Evolutionary conservation across 116 monocot species (phyloP).

Genomic region (Phalaenopsis hybrid): DNA sequence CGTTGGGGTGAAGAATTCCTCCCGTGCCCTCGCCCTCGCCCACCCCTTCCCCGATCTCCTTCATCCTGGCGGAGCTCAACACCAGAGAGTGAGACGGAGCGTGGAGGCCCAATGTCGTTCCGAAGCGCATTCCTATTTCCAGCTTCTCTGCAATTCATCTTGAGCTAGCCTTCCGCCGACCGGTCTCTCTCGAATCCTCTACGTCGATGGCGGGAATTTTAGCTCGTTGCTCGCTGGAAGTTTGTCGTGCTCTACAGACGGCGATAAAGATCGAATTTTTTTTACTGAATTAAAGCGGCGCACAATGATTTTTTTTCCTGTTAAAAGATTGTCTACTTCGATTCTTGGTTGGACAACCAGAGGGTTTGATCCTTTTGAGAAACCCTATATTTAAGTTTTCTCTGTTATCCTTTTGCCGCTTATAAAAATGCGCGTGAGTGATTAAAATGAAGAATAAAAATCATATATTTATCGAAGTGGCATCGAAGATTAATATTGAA

Average conservation of each 20-base stretch:
- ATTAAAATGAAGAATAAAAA: not conserved
- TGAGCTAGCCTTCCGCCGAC: no score
- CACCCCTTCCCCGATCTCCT: no score
- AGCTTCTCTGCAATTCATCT: no score
- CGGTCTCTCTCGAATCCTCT: not conserved
- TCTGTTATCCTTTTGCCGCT: not conserved
- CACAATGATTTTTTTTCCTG: no score
- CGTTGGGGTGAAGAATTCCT: no score
- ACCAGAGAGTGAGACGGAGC: no score
- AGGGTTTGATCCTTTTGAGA: not conserved
- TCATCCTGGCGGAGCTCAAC: no score
- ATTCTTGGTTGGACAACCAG: not conserved
- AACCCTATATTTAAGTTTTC: not conserved
- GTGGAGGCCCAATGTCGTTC: no score
- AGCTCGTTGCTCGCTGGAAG: conserved; percentile 4
- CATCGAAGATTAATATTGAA: not conserved
- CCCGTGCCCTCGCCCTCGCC: no score
- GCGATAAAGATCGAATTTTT: not conserved
- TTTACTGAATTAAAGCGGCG: not conserved
- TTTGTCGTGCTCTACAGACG: not conserved
- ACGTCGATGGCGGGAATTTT: conserved; percentile 1
- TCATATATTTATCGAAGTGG: no score
- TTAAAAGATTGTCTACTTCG: not conserved
- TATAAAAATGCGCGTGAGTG: not conserved
- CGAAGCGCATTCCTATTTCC: no score